Base-by-base conservation (phyloP, 495 filamentous ascomycete genomes). In the Penicillium soppii region DNA sequence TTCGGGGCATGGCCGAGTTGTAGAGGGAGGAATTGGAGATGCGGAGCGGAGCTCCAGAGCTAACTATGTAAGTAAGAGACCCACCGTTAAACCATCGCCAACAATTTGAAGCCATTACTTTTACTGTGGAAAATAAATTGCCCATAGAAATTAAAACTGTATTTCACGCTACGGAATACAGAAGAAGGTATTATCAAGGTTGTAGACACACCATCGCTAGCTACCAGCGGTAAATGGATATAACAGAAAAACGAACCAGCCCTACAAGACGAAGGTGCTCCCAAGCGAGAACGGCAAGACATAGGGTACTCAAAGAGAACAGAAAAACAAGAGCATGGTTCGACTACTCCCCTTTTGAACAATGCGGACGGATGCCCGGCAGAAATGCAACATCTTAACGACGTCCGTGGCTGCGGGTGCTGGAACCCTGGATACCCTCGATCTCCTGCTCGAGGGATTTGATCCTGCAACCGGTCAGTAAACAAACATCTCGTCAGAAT, bases 391-490 rank as follows among this genome's bases (percentile, higher is more conserved):
- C 35, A 58, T 59, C 47, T 73, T 91, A 97, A 75, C 94, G 95
- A 75, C 94, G 91, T 58, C 94, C 95, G 68, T 95, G 90, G 79
- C 91, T 97, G 74, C 94, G 85, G 66, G 88, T 88, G 62, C 90
- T 82, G 63, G 84, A 92, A 60, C 92, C 92, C 67, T 98, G 95
- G 82, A 98, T 84, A 57, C 81, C 72, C 74, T 97, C 94, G 59
- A 98, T 83, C 67, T 98, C 94, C 62, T 78, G 74, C 78, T 98
- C 95, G 66, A 98, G 82, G 56, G 86, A 80, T 82, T 97, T 98
- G 84, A 98, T 98, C 46, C 84, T 84, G 55, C 17, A 8, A 26
- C 13, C 12, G 27, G 61, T 77, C 36, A 77, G 74, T 58, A 51
- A 42, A 29, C 2, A 30, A 43, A 15, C 5, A 16, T 3, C 20